A percentile compares a stretch with the other conserved stretches of the same genome.
Evolutionary conservation across 495 filamentous ascomycete species (phyloP).

Genomic region (Trichoderma asperelloides): DNA sequence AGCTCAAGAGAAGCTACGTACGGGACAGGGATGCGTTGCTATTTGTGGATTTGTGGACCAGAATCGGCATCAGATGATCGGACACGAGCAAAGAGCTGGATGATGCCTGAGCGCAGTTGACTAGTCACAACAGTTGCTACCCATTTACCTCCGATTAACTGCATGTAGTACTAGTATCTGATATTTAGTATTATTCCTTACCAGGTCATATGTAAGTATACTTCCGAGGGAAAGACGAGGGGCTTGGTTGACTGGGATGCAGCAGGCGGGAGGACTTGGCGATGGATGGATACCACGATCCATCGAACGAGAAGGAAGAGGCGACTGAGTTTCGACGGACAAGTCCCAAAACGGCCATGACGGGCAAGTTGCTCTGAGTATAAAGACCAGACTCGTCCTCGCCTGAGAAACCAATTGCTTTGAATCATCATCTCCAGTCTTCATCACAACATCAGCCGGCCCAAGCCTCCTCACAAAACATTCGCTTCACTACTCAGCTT

Average conservation of each 20-base stretch:
- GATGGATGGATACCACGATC: not conserved
- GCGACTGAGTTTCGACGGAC: not conserved
- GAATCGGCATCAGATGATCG: slow-evolving; percentile 5
- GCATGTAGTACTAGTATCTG: not conserved
- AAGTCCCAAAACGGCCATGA: not conserved
- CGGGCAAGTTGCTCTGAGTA: not conserved
- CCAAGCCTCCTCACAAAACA: not conserved
- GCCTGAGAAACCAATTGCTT: not conserved
- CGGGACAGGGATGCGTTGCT: not conserved
- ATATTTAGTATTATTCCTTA: not conserved
- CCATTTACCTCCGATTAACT: not conserved
- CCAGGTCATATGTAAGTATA: not conserved
- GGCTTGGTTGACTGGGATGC: not conserved
- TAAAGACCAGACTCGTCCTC: not conserved
- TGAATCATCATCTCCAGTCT: not conserved
- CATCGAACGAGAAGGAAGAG: not conserved
- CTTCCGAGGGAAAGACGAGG: not conserved
- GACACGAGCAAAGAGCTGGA: not conserved
- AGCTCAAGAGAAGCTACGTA: too few species aligned
- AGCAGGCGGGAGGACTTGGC: not conserved
- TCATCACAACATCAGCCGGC: not conserved
- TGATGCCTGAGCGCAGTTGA: not conserved
- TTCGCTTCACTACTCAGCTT: not conserved
- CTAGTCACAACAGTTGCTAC: not conserved
- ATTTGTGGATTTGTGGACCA: not conserved